Evolutionary conservation across 352 stramenopile species (phyloP).

Genomic region (Thraustochytrium sp.): DNA sequence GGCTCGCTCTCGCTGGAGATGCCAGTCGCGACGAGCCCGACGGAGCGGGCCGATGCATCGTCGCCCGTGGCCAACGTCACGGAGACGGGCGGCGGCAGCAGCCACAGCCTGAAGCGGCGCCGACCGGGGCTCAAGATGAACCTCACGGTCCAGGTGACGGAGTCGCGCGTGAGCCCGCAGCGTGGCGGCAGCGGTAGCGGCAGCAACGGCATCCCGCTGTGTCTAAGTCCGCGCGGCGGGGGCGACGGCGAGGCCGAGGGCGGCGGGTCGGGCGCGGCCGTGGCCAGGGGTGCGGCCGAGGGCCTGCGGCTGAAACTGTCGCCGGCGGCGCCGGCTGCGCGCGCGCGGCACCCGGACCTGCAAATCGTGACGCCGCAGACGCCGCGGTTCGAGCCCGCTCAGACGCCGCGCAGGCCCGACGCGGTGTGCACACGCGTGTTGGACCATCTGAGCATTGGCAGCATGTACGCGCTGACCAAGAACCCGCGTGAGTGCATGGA

Average conservation of each 20-base stretch:
- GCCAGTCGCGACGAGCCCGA: no score
- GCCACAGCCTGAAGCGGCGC: background rate
- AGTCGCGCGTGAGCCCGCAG: background rate
- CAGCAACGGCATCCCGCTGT: no score
- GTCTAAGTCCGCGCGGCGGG: no score
- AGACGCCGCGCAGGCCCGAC: background rate
- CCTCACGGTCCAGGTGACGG: background rate
- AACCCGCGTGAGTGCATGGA: background rate
- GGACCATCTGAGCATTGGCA: constrained; percentile 2
- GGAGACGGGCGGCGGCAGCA: background rate
- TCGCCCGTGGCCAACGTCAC: no score
- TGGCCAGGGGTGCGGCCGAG: no score
- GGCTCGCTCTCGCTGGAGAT: no score
- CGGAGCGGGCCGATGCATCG: no score
- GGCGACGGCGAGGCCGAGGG: no score
- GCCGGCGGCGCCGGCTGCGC: no score
- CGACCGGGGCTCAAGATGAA: background rate
- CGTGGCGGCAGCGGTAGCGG: no score
- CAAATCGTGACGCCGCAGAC: background rate
- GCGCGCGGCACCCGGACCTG: background rate
- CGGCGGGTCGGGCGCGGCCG: no score
- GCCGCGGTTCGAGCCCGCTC: background rate
- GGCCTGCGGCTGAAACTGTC: no score
- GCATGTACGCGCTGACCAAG: background rate
- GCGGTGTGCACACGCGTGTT: background rate